These are phyloP conservation scores for Sphagnum tenellum DNA, from an alignment of 225 moss, liverwort and hornwort species.

Conservation along the genomic window DNA sequence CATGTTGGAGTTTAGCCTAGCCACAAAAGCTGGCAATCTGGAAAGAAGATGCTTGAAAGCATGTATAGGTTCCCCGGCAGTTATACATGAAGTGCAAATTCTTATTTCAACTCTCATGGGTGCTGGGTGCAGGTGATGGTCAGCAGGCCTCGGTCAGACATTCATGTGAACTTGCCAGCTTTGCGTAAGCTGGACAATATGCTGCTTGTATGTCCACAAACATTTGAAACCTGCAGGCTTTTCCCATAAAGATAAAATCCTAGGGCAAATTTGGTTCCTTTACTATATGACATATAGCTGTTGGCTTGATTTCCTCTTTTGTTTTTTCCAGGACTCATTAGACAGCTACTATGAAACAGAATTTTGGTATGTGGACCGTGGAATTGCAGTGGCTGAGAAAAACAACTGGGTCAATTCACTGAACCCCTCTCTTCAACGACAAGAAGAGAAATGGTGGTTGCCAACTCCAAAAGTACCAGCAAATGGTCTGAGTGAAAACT, in stretches of 20 bases:
- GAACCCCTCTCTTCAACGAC: constrained; percentile 77
- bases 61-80: no score
- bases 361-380: constrained; percentile 94
- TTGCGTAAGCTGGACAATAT: constrained; percentile 85
- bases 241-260: no score
- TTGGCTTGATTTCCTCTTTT: not conserved
- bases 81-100: no score
- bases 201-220: constrained; percentile 59
- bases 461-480: constrained; percentile 85
- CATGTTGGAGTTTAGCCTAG: no score
- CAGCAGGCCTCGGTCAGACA: constrained; percentile 84
- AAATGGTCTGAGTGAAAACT: constrained; percentile 72
- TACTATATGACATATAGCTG: no score
- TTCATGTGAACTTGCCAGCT: constrained; percentile 85
- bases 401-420: constrained; percentile 30
- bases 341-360: constrained; percentile 73
- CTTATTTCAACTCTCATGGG: no score
- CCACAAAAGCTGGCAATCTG: no score
- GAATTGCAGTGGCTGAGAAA: constrained; percentile 66
- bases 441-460: constrained; percentile 99
- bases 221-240: no score
- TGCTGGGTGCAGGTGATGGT: constrained; percentile 68
- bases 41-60: no score
- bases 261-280: no score
- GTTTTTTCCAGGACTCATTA: constrained; percentile 58